Conservation (phyloP, 2,329 filamentous ascomycete genomes). For the Zymoseptoria brevis region DNA sequence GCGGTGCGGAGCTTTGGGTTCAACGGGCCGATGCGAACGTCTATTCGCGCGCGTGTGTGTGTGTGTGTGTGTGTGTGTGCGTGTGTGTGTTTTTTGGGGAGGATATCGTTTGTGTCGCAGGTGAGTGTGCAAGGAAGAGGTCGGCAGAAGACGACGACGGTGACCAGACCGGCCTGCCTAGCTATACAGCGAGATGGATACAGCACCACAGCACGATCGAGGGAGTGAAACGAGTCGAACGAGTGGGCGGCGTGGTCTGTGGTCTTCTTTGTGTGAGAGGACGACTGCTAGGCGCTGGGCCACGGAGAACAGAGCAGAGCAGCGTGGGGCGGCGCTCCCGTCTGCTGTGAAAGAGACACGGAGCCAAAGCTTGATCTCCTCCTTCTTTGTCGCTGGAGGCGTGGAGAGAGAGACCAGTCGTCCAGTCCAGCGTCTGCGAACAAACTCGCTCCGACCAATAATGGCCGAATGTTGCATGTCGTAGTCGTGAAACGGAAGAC, state of each 20-base stretch:
- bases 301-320: background rate
- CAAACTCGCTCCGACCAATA: background rate
- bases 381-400: background rate
- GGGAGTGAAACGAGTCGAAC: background rate
- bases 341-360: background rate
- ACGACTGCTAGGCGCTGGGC: background rate
- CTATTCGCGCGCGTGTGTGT: too few species aligned
- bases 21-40: background rate
- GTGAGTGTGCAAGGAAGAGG: background rate
- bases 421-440: background rate
- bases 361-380: background rate
- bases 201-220: background rate
- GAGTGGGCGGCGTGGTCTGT: background rate
- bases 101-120: too few species aligned
- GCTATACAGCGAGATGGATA: background rate
- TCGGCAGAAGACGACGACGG: background rate
- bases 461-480: background rate
- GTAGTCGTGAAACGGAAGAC: background rate
- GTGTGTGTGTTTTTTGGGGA: background rate
- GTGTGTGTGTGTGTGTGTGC: background rate
- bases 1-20: background rate
- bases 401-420: background rate
- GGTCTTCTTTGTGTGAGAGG: background rate
- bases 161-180: background rate
- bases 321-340: background rate